Evolutionary conservation across 306 rosid genomes (phyloP).

Genomic region (Ammopiptanthus mongolicus): DNA sequence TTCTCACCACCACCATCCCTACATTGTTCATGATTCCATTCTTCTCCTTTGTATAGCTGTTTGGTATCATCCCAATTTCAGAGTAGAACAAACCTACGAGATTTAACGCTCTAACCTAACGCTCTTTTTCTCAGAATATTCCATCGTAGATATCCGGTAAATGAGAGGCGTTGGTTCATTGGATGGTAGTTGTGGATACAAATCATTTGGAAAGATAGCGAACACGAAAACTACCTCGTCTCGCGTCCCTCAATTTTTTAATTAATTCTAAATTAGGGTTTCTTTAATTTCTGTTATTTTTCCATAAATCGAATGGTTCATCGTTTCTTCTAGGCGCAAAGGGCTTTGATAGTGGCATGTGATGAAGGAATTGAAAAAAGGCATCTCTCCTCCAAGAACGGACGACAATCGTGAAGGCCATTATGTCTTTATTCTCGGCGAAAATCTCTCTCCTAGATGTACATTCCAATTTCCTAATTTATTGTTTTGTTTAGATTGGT

Average conservation of each 20-base stretch:
- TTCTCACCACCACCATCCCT: too few relatives aligned
- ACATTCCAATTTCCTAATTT: not conserved
- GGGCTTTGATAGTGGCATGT: conserved; percentile 27
- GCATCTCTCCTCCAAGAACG: conserved; percentile 78
- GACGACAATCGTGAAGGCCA: conserved; percentile 98
- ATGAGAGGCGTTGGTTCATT: too few relatives aligned
- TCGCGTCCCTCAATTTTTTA: conserved; percentile 16
- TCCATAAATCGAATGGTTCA: not conserved
- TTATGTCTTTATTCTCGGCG: conserved; percentile 79
- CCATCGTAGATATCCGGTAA: too few relatives aligned
- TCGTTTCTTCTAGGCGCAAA: conserved; percentile 41
- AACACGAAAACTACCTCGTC: too few relatives aligned
- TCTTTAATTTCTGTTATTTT: not conserved
- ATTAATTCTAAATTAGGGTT: conserved; percentile 27
- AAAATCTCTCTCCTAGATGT: conserved; percentile 96
- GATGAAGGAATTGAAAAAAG: conserved; percentile 43
- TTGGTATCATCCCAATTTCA: too few relatives aligned
- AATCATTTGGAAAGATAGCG: too few relatives aligned
- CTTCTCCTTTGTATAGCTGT: too few relatives aligned
- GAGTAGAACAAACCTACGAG: too few relatives aligned
- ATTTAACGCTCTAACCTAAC: too few relatives aligned
- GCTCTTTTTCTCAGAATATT: too few relatives aligned
- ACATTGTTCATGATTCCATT: too few relatives aligned
- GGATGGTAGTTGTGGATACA: too few relatives aligned
- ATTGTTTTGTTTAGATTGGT: not conserved